These are phyloP conservation scores for Trichoderma semiorbis DNA, from an alignment of 2,329 filamentous ascomycete species.

Conservation along the genomic window DNA sequence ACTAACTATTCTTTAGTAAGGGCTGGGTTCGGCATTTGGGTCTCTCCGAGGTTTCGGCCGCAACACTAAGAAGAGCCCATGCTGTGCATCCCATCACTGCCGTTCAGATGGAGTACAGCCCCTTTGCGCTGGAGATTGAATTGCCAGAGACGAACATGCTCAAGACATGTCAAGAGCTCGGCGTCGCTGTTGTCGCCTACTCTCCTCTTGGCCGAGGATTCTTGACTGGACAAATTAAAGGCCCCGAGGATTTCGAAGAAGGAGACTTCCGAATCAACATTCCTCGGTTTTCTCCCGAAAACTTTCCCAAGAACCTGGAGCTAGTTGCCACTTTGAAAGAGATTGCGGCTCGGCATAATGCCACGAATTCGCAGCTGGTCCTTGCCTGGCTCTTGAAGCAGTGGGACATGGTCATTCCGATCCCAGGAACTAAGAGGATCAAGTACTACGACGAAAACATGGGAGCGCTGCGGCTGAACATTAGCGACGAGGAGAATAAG, in stretches of 20 bases:
- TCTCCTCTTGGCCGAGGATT: conserved; percentile 58
- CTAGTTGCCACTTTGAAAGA: conserved; percentile 47
- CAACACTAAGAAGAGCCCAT: conserved; percentile 48
- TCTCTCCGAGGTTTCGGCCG: conserved; percentile 48
- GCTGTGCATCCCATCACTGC: conserved; percentile 49
- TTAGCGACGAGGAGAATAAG: not conserved
- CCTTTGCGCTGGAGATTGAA: conserved; percentile 58
- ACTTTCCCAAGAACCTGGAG: conserved; percentile 46
- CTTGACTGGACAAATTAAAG: conserved; percentile 48
- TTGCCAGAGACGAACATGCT: conserved; percentile 46
- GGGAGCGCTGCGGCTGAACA: not conserved
- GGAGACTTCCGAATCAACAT: conserved; percentile 39
- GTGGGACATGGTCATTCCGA: conserved; percentile 58
- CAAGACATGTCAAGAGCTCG: conserved; percentile 54
- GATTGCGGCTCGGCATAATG: conserved; percentile 51
- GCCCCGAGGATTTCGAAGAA: conserved; percentile 40
- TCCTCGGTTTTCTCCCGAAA: conserved; percentile 21
- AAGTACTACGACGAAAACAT: conserved; percentile 30
- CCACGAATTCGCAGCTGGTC: conserved; percentile 55
- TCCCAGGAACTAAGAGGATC: conserved; percentile 48
- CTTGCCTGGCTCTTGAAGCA: conserved; percentile 63
- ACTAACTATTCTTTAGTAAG: conserved; percentile 29
- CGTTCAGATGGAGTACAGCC: conserved; percentile 53
- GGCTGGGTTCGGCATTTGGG: conserved; percentile 58
- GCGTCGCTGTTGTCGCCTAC: conserved; percentile 55